Conservation (phyloP, 805 yeast species). For the Clavispora carvajalis region DNA sequence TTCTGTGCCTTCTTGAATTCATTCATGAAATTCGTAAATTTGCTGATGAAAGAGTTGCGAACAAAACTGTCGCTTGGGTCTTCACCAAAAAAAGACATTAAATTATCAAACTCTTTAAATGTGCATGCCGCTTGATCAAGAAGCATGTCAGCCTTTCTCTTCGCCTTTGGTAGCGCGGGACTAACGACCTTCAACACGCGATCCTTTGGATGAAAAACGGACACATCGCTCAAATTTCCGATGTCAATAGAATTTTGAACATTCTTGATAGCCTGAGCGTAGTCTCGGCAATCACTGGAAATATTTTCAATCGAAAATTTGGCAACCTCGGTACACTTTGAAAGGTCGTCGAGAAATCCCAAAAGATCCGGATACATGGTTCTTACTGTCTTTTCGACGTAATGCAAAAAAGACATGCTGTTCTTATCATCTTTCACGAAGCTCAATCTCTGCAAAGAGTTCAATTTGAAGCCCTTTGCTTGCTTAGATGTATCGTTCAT, state of each 20-base stretch:
- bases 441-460: constrained; percentile 62
- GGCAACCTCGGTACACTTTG: constrained; percentile 47
- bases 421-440: constrained; percentile 70
- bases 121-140: constrained; percentile 48
- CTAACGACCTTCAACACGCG: constrained; percentile 48
- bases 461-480: constrained; percentile 66
- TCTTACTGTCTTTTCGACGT: constrained; percentile 65
- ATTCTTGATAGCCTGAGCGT: constrained; percentile 43
- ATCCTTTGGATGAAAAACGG: constrained; percentile 64
- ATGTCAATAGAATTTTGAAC: constrained; percentile 50
- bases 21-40: constrained; percentile 53
- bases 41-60: constrained; percentile 56
- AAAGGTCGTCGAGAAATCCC: constrained; percentile 56
- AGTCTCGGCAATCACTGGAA: constrained; percentile 54
- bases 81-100: constrained; percentile 72
- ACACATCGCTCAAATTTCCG: constrained; percentile 61
- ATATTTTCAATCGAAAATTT: constrained; percentile 61
- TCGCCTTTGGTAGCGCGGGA: constrained; percentile 52
- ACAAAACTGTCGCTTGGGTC: constrained; percentile 51
- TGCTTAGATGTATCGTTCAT: constrained; percentile 70
- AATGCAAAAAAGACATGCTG: constrained; percentile 67
- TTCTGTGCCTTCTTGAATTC: constrained; percentile 61
- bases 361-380: constrained; percentile 60
- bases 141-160: constrained; percentile 46
- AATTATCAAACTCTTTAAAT: constrained; percentile 46